These are phyloP conservation scores for Fusarium bulbicola DNA, from an alignment of 2,329 filamentous ascomycete species.

Conservation along the genomic window DNA sequence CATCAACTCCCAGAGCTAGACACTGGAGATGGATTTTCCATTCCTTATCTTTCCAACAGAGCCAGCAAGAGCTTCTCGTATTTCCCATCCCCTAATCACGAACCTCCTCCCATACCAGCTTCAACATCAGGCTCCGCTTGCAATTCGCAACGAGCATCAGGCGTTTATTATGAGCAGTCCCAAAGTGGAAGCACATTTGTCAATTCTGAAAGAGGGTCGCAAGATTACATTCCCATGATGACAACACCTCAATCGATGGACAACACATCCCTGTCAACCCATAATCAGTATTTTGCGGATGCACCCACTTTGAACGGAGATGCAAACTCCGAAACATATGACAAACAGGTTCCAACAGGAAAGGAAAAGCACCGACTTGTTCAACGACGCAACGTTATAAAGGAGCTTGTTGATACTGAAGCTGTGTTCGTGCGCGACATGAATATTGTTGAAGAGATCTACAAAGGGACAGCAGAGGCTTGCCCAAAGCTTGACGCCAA, in stretches of 20 bases:
- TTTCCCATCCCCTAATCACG: constrained; percentile 57
- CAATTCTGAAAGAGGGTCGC: constrained; percentile 56
- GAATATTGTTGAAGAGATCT: constrained; percentile 97
- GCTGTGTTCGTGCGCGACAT: constrained; percentile 91
- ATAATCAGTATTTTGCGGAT: constrained; percentile 51
- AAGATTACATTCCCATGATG: constrained; percentile 54
- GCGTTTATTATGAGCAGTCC: constrained; percentile 51
- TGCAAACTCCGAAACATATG: constrained; percentile 45
- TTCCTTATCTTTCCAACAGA: constrained; percentile 56
- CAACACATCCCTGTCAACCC: constrained; percentile 55
- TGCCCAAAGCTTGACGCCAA: constrained; percentile 82
- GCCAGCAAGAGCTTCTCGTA: constrained; percentile 43
- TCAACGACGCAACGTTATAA: constrained; percentile 84
- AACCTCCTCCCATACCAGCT: constrained; percentile 60
- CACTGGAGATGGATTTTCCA: constrained; percentile 59
- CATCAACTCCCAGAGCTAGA: constrained; percentile 62
- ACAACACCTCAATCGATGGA: constrained; percentile 59
- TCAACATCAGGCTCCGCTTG: constrained; percentile 48
- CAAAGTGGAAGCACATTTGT: constrained; percentile 53
- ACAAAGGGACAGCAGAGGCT: constrained; percentile 89
- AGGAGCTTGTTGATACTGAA: constrained; percentile 93
- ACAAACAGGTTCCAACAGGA: constrained; percentile 54
- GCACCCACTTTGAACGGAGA: constrained; percentile 52
- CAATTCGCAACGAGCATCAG: constrained; percentile 55
- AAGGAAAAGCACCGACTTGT: constrained; percentile 76